Base-by-base conservation (phyloP, 805 yeast species). In the Candida silvicultrix region DNA sequence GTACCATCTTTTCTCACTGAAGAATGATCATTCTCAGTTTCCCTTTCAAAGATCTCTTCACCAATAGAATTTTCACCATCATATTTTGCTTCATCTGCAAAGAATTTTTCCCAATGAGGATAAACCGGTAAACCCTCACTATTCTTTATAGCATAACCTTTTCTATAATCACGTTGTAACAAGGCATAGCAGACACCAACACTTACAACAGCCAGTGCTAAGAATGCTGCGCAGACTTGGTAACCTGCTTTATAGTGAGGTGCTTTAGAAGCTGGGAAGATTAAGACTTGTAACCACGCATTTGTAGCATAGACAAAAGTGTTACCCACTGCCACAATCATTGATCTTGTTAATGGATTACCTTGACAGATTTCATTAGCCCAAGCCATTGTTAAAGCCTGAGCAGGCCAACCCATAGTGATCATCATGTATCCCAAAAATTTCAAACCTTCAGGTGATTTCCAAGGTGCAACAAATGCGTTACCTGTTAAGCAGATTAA, bases 91-190 rank as follows among this genome's bases (percentile, higher is more conserved):
- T 45, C 48, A 19, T 48, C 44, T 10, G 22, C 49, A 36, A 49
- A 49, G 43, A 45, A 49, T 14, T 23, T 21, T n/a, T 49, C 52
- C 50, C 50, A 49, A 18, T 42, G 48, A n/a, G 52, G 52, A 36
- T 49, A 49, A n/a, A 42, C 52, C 12, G 52, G 52, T 16, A 49
- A 32, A 4, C 52, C 52, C 14, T 46, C 41, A 2, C 40, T 39
- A 39, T 46, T 49, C 41, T 46, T 46, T 22, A 49, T 38, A 18
- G 52, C 52, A 20, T 43, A 32, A 5, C 52, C 52, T 22, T 51
- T 56, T 45, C 63, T 58, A 49, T 70, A 74, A 49, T 71, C 73
- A 41, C 68, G 56, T 47, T 67, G 68, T 52, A 69, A 67, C 40
- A 68, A 58, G 48, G 62, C 60, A 36, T 58, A 44, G 25, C 49